phyloP scores from a whole-genome alignment of 176 grass and related monocot species.

The Ampelocalamus luodianensis region DNA sequence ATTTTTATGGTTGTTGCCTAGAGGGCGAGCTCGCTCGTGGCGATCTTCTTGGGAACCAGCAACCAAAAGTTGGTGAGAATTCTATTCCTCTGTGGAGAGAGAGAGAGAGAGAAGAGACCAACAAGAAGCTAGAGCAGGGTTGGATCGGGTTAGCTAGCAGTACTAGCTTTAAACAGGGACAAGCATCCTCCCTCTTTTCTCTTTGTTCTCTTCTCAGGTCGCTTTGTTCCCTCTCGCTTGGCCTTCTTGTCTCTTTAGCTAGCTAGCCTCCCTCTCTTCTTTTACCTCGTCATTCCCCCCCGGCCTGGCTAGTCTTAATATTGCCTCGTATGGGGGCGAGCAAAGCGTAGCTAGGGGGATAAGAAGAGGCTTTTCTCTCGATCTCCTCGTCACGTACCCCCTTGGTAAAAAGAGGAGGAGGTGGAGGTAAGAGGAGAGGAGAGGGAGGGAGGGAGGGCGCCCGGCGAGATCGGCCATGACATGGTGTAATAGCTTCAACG shows the following conservation, averaged over 20 bases:
- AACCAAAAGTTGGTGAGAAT: slow-evolving; percentile 78
- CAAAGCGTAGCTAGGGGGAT: slow-evolving; percentile 33
- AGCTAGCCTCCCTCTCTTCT: slow-evolving; percentile 24
- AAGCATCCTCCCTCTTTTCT: slow-evolving; percentile 79
- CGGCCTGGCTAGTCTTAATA: slow-evolving; percentile 28
- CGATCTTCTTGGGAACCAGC: slow-evolving; percentile 41
- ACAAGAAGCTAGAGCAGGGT: background rate
- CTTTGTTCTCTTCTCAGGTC: slow-evolving; percentile 64
- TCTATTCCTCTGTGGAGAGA: slow-evolving; percentile 67
- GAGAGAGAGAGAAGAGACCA: slow-evolving; percentile 28
- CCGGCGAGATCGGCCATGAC: slow-evolving; percentile 53
- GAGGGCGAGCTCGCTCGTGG: background rate
- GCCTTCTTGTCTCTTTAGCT: slow-evolving; percentile 21
- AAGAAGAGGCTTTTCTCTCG: slow-evolving; percentile 29
- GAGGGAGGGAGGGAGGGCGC: background rate
- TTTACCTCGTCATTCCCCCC: slow-evolving; percentile 50
- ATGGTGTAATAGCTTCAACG: slow-evolving; percentile 87
- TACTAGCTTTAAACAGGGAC: slow-evolving; percentile 75
- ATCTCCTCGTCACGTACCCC: slow-evolving; percentile 13
- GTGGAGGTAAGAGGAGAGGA: background rate
- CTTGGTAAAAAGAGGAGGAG: background rate
- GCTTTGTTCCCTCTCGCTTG: slow-evolving; percentile 57
- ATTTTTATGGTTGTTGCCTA: background rate
- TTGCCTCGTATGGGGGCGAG: slow-evolving; percentile 52
- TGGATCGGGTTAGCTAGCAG: background rate